These are phyloP conservation scores for Tricholoma sp. DNA, from an alignment of 768 basidiomycete genomes.

Conservation along the genomic window DNA sequence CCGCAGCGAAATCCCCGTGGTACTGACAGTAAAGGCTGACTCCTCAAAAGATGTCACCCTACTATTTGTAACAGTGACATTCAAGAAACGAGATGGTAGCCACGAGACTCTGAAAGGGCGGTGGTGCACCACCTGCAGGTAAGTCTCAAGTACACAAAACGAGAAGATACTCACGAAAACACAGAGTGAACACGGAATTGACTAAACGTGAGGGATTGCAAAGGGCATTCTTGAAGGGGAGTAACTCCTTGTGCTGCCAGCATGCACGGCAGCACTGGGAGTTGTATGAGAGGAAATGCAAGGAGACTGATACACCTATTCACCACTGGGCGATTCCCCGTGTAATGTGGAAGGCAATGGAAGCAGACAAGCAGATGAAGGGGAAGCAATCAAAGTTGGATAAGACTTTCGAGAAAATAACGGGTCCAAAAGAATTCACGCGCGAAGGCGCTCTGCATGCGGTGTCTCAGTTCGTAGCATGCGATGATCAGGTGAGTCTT, in stretches of 20 bases:
- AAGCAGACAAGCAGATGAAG: background rate
- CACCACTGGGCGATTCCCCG: background rate
- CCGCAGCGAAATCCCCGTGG: background rate
- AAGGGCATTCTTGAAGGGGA: background rate
- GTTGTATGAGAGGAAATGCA: background rate
- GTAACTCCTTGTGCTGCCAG: background rate
- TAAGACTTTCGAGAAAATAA: background rate
- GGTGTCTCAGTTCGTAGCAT: background rate
- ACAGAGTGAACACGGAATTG: background rate
- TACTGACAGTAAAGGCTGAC: background rate
- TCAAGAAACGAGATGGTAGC: background rate
- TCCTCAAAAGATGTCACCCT: background rate
- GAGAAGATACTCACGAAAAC: background rate
- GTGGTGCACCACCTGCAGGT: background rate
- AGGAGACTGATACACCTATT: background rate
- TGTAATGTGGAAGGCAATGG: background rate
- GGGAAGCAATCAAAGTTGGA: background rate
- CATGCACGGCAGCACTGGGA: background rate
- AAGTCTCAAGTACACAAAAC: background rate
- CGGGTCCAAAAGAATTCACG: background rate
- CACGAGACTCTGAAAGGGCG: background rate
- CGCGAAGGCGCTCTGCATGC: background rate
- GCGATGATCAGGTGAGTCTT: background rate
- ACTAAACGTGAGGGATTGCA: background rate
- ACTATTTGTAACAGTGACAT: background rate